Conservation (phyloP, 306 rosid genomes). For the Alnus glutinosa region DNA sequence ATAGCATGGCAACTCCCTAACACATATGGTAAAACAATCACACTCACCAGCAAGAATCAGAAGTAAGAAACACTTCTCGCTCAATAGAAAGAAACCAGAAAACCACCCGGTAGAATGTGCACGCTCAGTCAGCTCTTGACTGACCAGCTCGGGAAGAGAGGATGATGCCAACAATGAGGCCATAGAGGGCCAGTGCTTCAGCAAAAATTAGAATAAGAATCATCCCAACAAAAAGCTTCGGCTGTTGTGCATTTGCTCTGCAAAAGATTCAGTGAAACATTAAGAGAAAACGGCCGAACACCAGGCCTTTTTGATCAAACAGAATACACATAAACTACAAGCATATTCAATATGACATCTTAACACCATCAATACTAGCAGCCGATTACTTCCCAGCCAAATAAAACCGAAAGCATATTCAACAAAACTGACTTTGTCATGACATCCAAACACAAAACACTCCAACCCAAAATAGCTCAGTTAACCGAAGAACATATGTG, state of each 20-base stretch:
- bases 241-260: slow-evolving; percentile 68
- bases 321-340: neutral
- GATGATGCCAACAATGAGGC: slow-evolving; percentile 63
- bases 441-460: neutral
- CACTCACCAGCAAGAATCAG: slow-evolving; percentile 26
- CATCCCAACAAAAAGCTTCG: slow-evolving; percentile 69
- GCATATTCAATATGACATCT: neutral
- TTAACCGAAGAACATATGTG: neutral
- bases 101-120: slow-evolving; percentile 9
- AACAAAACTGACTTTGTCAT: neutral
- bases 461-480: neutral
- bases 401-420: neutral
- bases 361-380: too few species aligned
- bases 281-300: neutral
- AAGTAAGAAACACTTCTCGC: neutral
- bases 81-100: neutral
- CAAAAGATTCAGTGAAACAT: neutral
- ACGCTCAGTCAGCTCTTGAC: slow-evolving; percentile 54
- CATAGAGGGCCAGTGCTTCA: slow-evolving; percentile 61
- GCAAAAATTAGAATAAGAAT: slow-evolving; percentile 63
- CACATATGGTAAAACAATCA: slow-evolving; percentile 14
- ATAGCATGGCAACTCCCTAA: slow-evolving; percentile 14
- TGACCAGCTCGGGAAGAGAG: slow-evolving; percentile 67
- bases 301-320: neutral
- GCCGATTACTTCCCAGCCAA: neutral